Conservation (phyloP, 2,329 filamentous ascomycete genomes). For the Phialophora tarda region DNA sequence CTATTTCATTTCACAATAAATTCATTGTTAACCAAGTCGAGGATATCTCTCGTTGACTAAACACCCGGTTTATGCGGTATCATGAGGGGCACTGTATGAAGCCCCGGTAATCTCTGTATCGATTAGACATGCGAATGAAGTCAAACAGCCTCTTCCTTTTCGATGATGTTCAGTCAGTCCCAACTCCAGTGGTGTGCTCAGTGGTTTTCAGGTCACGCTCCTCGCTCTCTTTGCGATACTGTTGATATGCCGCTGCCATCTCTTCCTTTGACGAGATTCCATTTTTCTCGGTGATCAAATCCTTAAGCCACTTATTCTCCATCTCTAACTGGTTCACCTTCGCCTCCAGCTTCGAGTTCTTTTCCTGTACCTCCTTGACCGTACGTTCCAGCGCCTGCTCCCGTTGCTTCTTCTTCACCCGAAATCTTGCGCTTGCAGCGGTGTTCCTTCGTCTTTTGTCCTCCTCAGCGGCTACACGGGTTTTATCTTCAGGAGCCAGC, state of each 20-base stretch:
- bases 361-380: slow-evolving; percentile 82
- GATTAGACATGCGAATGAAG: slow-evolving; percentile 10
- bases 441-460: slow-evolving; percentile 90
- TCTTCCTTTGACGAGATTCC: slow-evolving; percentile 55
- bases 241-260: slow-evolving; percentile 49
- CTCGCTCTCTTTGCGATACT: slow-evolving; percentile 47
- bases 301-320: slow-evolving; percentile 82
- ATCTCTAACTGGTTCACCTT: slow-evolving; percentile 78
- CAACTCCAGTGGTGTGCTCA: slow-evolving; percentile 41
- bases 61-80: slow-evolving; percentile 34
- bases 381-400: slow-evolving; percentile 84
- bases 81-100: slow-evolving; percentile 18
- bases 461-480: slow-evolving; percentile 78
- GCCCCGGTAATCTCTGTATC: slow-evolving; percentile 18
- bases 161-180: slow-evolving; percentile 36
- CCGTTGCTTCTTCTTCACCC: slow-evolving; percentile 94
- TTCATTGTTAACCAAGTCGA: not conserved
- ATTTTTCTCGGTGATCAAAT: slow-evolving; percentile 81
- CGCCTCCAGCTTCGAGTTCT: slow-evolving; percentile 73
- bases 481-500: slow-evolving; percentile 70
- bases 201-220: slow-evolving; percentile 38
- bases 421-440: slow-evolving; percentile 84
- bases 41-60: not conserved
- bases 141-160: slow-evolving; percentile 30
- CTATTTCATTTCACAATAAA: not conserved